Conservation (phyloP, 495 filamentous ascomycete species). For the Penicillium herquei region DNA sequence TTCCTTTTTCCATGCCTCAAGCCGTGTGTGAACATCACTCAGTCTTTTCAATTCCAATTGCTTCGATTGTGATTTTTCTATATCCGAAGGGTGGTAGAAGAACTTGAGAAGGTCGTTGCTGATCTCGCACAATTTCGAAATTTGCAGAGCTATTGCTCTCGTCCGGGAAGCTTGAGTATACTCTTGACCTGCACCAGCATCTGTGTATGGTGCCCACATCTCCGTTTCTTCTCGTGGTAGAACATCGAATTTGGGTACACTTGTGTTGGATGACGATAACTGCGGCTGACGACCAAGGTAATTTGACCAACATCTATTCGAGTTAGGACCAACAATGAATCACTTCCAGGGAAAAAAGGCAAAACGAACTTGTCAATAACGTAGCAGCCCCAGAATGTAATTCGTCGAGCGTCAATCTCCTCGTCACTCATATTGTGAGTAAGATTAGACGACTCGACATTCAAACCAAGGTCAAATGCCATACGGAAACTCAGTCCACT, state of each 20-base stretch:
- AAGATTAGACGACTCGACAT: constrained; percentile 73
- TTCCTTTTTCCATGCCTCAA: constrained; percentile 88
- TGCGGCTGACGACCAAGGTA: constrained; percentile 94
- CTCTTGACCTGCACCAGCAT: constrained; percentile 67
- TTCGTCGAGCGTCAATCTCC: constrained; percentile 82
- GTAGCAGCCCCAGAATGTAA: constrained; percentile 99
- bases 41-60: constrained; percentile 90
- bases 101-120: constrained; percentile 83
- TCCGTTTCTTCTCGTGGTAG: constrained; percentile 86
- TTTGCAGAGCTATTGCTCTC: constrained; percentile 76
- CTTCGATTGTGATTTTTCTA: constrained; percentile 58
- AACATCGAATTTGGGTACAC: constrained; percentile 84
- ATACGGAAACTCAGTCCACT: constrained; percentile 99
- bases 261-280: constrained; percentile 71
- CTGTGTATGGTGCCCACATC: constrained; percentile 85
- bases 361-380: constrained; percentile 80
- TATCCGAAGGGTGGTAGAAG: constrained; percentile 81
- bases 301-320: constrained; percentile 83
- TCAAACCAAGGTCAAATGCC: constrained; percentile 91
- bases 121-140: constrained; percentile 85
- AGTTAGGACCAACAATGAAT: background rate
- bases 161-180: constrained; percentile 79
- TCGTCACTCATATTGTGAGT: constrained; percentile 68
- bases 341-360: background rate
- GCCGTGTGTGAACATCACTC: constrained; percentile 81